Base-by-base conservation (phyloP, 2,329 filamentous ascomycete genomes). In the Pseudocercospora ulei region DNA sequence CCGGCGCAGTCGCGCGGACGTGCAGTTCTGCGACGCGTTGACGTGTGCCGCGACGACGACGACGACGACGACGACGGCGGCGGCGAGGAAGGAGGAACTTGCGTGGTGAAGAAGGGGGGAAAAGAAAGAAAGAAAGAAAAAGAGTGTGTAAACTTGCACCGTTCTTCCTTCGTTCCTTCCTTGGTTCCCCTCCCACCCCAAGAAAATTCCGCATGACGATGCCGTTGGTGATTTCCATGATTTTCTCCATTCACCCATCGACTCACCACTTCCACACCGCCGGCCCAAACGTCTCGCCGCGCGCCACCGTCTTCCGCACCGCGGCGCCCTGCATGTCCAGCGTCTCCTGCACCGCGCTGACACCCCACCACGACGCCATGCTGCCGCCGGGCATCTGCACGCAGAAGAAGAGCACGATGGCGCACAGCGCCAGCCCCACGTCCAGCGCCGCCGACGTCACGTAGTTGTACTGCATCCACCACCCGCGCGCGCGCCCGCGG, bases 371-470 rank as follows among this genome's bases (percentile, higher is more conserved):
- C 81, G 82, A 90, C 54, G 90, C 84, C 28, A 71, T 69, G 22
- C 73, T 70, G 66, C 78, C 80, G 67, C 71, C 83, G 0, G 85
- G 81, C 56, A 86, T 88, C 12, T 90, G 71, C 46, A 92, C 80
- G 1, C 76, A 82, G 55, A 93, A 92, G 59, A 93, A 93, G 14
- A 92, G 77, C 4, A 88, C 72, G n/a, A 92, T 78, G 25, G 90
- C 78, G 19, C 82, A 82, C 52, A 88, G 80, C 0, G 85, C 85
- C 11, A 93, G 66, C 1, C 84, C 83, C 1, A 81, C 85, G 56
- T 92, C 85, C 42, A 92, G 68, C 2, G 82, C 85, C 0, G 85
- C 85, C 43, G 79, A 84, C 34, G 90, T 67, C 3, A 84, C 87
- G 83, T 92, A 90, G 30, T 83, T 88, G 61, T 92, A 93, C 62